Conservation (phyloP, 1,284 basidiomycete species). For the Agroathelia rolfsii region DNA sequence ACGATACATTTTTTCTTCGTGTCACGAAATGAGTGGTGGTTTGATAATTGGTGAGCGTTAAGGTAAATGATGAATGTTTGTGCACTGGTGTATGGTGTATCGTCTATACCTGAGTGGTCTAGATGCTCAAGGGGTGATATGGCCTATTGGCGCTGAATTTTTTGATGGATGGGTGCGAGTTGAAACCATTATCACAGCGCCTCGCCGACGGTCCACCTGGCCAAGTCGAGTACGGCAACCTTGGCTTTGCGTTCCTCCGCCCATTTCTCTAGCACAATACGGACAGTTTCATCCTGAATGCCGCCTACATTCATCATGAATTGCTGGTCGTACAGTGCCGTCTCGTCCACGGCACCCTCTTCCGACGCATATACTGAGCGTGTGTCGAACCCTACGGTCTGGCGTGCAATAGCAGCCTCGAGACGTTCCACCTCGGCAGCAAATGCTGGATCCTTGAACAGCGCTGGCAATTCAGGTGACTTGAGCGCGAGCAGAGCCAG, state of each 20-base stretch:
- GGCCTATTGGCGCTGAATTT: too few species aligned
- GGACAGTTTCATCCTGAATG: conserved; percentile 45
- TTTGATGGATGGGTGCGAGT: too few species aligned
- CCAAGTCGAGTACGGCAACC: conserved; percentile 51
- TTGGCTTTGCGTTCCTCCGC: conserved; percentile 40
- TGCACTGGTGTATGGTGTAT: too few species aligned
- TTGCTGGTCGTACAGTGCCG: conserved; percentile 69
- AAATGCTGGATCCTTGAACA: conserved; percentile 37
- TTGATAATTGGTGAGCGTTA: too few species aligned
- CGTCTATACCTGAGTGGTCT: too few species aligned
- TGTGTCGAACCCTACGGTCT: conserved; percentile 82
- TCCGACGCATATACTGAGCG: conserved; percentile 37
- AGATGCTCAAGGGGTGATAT: too few species aligned
- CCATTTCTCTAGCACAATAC: conserved; percentile 62
- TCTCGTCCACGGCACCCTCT: conserved; percentile 42
- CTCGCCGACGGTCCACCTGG: conserved; percentile 61
- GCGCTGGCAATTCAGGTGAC: conserved; percentile 31
- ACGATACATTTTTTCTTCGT: too few species aligned
- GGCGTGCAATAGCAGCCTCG: conserved; percentile 71
- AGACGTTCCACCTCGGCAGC: conserved; percentile 50
- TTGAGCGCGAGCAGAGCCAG: conserved; percentile 58
- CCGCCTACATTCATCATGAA: conserved; percentile 67
- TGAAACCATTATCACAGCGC: conserved; percentile 10
- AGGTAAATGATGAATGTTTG: too few species aligned
- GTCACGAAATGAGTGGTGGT: too few species aligned